Evolutionary conservation across 1,139 yeast genomes (phyloP), one percentile per base, ranked within the genome.

Genomic region (Williopsis jadinii): DNA sequence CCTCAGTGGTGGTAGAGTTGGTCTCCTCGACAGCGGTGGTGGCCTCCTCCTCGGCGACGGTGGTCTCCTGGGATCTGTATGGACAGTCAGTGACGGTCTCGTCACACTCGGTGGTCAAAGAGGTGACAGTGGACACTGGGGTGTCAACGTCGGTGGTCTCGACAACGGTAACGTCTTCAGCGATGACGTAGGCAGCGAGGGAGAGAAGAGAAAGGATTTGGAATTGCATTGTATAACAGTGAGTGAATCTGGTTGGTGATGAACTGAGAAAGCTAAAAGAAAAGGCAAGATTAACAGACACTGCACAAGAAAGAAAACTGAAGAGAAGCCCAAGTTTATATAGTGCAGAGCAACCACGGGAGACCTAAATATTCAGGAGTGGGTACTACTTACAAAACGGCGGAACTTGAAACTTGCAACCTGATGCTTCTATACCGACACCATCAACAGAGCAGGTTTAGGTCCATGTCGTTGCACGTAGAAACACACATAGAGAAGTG

Each of bases 151-250:
- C 24, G 30, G 56, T 53, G 45, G 66, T 59, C 33, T 53, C 51
- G 30, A 54, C 43, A 43, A 45, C 48, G 38, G 67, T 62, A 24
- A 59, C 39, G 35, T 36, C 47, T 19, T 38, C 36, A 44, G 59
- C 60, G 36, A 58, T 48, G 48, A 61, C 62, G 44, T 59, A 54
- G 35, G 62, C 50, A 40, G 49, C 55, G 41, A 53, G 47, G 41
- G 65, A 50, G 41, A 59, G 54, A 41, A 55, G 36, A 44, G 55
- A 48, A 48, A 53, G 45, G 52, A 56, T 53, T 43, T 64, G 55
- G 64, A 63, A 64, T 61, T 63, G 66, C 68, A 64, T 64, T 61
- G 44, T 53, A 33, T 41, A 43, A 38, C 55, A 52, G 51, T 43
- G 53, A 52, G 55, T 52, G 50, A 47, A 53, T 47, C 12, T 28